Evolutionary conservation across 1,139 yeast genomes (phyloP), one percentile per base, ranked within the genome.

Genomic region (Geotrichum citri-aurantii): DNA sequence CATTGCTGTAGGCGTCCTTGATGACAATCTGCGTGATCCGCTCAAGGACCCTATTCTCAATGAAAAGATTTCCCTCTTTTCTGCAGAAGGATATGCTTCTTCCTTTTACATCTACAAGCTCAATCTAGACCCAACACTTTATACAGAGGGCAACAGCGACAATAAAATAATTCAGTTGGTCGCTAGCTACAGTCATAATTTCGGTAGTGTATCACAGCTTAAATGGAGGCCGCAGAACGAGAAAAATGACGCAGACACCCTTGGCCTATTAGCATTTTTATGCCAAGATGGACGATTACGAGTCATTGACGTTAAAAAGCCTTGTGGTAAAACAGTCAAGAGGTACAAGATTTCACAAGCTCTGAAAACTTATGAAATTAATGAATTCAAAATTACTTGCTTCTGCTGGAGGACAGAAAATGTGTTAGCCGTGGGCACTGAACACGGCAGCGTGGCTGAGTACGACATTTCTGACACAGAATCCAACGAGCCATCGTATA

Each of bases 381-480:
- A 52, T 3, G 55, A 52, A 33, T 54, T 42, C 37, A 58, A 65
- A n/a, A 80, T 85, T 7, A 77, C 84, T 0, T 73, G 83, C 19
- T 81, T 78, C 64, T 87, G 83, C 65, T 84, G 84, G 75, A 63
- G 83, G 11, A 79, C 82, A 4, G 67, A 76, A 3, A 74, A 77
- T 1, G 75, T 73, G 8, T 66, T 90, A 1, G 68, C 86, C 0
- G 82, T 84, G 37, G 96, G 96, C 0, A 79, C 85, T 7, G 72
- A 78, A 0, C 81, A 82, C 59, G 97, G 97, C 0, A 76, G 76
- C 44, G 71, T 90, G 7, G 85, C 85, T 0, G 95, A 88, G 66
- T 85, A 81, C 65, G 76, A 80, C 31, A 68, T 86, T 1, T 58
- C 66, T 1, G 57, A 49, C 19, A 26, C 48, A 1, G 50, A 26